Evolutionary conservation across 257 asterid genomes (phyloP).

Genomic region (Avicennia marina): DNA sequence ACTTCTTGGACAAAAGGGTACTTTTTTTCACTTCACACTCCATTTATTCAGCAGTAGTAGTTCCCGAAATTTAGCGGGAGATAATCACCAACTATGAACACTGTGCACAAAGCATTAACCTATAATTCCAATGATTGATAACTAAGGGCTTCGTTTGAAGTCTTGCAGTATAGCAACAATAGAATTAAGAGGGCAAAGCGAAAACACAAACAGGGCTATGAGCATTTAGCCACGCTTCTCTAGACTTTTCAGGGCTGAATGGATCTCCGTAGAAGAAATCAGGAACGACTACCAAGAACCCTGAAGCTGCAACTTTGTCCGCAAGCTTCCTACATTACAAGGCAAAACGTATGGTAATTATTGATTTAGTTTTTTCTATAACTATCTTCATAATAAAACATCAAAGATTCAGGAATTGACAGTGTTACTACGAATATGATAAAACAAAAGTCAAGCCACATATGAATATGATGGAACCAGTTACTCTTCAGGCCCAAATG

Average conservation of each 20-base stretch:
- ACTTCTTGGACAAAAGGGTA: too few species aligned
- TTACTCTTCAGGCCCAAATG: too few species aligned
- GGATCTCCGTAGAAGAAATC: conserved; percentile 76
- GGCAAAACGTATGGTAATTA: too few species aligned
- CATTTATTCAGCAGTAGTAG: too few species aligned
- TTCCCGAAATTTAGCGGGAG: too few species aligned
- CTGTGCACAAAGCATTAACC: too few species aligned
- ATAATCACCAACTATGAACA: too few species aligned
- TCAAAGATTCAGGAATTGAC: neutral
- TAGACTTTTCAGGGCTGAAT: conserved; percentile 22
- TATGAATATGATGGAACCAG: neutral
- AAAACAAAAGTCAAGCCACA: neutral
- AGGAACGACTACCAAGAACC: conserved; percentile 63
- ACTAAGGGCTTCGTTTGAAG: too few species aligned
- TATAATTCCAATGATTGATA: too few species aligned
- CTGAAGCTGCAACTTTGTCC: conserved; percentile 54
- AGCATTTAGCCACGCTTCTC: conserved; percentile 30
- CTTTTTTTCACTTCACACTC: too few species aligned
- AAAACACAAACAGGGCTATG: conserved; percentile 42
- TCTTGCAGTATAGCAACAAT: neutral
- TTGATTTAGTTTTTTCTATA: too few species aligned
- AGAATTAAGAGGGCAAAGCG: neutral
- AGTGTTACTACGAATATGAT: neutral
- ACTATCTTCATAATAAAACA: neutral
- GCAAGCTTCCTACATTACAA: conserved; percentile 69